These are phyloP conservation scores for Achaetomiella virescens DNA, from an alignment of 495 filamentous ascomycete species.

Conservation along the genomic window DNA sequence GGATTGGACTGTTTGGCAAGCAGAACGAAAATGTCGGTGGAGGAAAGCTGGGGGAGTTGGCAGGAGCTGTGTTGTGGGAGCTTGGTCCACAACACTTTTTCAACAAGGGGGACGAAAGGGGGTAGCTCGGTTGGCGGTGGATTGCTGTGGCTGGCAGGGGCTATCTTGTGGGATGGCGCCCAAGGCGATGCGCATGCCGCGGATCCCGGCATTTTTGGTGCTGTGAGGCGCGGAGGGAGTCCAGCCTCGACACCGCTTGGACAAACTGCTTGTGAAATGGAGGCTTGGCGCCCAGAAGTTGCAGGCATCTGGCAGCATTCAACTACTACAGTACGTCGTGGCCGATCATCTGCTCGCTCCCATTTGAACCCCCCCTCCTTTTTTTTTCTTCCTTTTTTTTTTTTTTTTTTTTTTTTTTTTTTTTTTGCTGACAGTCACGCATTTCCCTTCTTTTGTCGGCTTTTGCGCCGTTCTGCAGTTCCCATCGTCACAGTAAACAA, in stretches of 20 bases:
- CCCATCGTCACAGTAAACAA: too few species aligned
- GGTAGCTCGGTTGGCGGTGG: conserved; percentile 7
- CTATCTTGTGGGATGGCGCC: too few species aligned
- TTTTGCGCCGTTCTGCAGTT: too few species aligned
- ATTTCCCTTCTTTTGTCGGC: too few species aligned
- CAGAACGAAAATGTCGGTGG: conserved; percentile 16
- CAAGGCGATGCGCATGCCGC: too few species aligned
- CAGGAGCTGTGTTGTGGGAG: conserved; percentile 3
- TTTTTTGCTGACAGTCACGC: too few species aligned
- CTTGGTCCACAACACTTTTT: conserved; percentile 6
- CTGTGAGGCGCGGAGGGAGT: too few species aligned
- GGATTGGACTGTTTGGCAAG: conserved; percentile 10
- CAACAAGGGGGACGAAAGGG: neutral
- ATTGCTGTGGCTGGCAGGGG: neutral
- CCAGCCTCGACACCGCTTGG: too few species aligned
- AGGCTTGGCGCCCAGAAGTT: conserved; percentile 1
- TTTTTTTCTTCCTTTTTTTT: too few species aligned
- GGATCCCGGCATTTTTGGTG: too few species aligned
- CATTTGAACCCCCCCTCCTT: conserved; percentile 8
- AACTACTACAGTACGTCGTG: neutral
- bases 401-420: too few species aligned
- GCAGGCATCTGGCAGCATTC: neutral
- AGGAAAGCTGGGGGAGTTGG: neutral
- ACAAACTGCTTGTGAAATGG: too few species aligned
- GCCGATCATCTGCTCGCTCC: conserved; percentile 2